Base-by-base conservation (phyloP, 2,329 filamentous ascomycete species). In the Pseudogymnoascus sp. region DNA sequence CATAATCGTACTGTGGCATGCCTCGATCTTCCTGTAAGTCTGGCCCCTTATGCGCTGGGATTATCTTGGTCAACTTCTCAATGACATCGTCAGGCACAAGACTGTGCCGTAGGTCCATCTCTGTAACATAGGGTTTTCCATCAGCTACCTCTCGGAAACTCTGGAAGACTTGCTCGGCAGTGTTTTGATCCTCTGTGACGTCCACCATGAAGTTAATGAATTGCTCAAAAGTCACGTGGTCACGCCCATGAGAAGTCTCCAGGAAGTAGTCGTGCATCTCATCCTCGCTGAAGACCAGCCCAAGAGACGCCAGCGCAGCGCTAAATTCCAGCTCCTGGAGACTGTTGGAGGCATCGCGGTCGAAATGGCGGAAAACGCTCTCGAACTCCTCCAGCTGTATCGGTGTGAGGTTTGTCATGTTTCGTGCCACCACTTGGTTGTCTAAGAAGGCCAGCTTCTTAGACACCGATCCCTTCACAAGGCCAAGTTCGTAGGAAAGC, bases 161-260 rank as follows among this genome's bases (percentile, higher is more conserved):
- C 77, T 99, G 93, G 79, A 94, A 97, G 4, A 99, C 94, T 75
- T 99, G 94, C 76, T 97, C 94, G 11, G 94, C 94, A 3, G 92
- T 97, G 74, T 99, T 97, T 77, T 99, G 94, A 73, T 99, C 94
- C 76, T 99, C 94, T 11, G 94, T 99, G 59, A 97, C 94, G 69
- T 96, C 91, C 58, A 99, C 94, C 94, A 99, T 99, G 81, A 99
- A 99, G 39, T 91, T 87, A 74, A 99, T 99, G 73, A 99, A 99
- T 76, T 97, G 93, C 78, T 99, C 94, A 72, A 99, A 99, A 4
- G 90, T 94, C 60, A 99, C 94, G 67, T 89, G 84, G 74, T 87
- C 89, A 67, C 80, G 83, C 37, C 86, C 91, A 38, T 84, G 85
- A 66, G 90, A 92, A n/a, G 92, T 95, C 61, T 93, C 89, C 60